Percentiles rank a stretch among this genome's conserved stretches.
Conservation (phyloP, 768 basidiomycete genomes). For the Boletus subparvulus region DNA sequence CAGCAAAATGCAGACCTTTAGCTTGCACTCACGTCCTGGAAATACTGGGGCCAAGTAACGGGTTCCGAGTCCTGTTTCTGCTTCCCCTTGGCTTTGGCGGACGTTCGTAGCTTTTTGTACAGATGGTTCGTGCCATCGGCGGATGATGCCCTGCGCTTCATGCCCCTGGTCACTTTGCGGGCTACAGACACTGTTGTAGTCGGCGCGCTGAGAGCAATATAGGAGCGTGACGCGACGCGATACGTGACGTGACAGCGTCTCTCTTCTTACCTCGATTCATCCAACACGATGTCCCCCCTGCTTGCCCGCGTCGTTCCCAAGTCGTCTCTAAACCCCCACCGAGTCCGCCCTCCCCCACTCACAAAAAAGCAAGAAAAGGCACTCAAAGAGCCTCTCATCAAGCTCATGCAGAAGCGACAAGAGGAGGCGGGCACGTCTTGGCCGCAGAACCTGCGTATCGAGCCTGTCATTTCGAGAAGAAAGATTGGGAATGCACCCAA, state of each 20-base stretch:
- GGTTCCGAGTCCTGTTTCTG: conserved; percentile 8
- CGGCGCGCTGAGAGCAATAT: neutral
- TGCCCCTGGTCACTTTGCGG: neutral
- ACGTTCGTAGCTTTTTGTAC: conserved; percentile 19
- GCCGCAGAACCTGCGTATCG: conserved; percentile 52
- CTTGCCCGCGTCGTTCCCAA: conserved; percentile 40
- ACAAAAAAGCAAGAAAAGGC: conserved; percentile 30
- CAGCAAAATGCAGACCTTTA: neutral
- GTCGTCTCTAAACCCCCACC: conserved; percentile 22
- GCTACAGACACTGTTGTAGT: neutral
- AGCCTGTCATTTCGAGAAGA: conserved; percentile 41
- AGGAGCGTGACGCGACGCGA: conserved; percentile 22
- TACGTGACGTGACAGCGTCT: conserved; percentile 16
- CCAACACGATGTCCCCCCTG: conserved; percentile 14
- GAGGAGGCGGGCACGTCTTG: conserved; percentile 38
- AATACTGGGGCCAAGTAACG: conserved; percentile 60
- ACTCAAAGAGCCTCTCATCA: conserved; percentile 39
- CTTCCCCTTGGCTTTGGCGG: conserved; percentile 17
- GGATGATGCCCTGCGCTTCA: conserved; percentile 17
- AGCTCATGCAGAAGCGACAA: conserved; percentile 42
- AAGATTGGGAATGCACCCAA: conserved; percentile 41
- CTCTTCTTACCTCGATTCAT: neutral
- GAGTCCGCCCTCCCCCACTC: conserved; percentile 32
- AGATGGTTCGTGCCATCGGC: neutral
- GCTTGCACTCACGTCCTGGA: conserved; percentile 43